A percentile compares a stretch with the other conserved stretches of the same genome.
phyloP scores from a whole-genome alignment of 148 eudicot species.

The Dianthus caryophyllus region DNA sequence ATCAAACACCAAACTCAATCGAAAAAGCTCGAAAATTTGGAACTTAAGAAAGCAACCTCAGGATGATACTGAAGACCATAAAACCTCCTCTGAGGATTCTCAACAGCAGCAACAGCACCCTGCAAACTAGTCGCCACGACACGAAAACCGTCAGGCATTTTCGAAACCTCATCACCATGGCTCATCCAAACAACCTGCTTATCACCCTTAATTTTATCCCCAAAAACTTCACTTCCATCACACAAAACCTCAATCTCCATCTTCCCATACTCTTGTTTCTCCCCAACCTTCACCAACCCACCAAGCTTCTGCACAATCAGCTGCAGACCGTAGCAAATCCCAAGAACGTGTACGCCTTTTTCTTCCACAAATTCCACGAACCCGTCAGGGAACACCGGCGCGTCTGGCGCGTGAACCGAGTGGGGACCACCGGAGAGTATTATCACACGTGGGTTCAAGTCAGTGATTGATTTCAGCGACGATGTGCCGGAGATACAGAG shows the following conservation, averaged over 20 bases:
- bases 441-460: constrained; percentile 65
- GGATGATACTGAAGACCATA: constrained; percentile 97
- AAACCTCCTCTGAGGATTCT: constrained; percentile 52
- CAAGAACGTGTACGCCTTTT: constrained; percentile 63
- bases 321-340: constrained; percentile 88
- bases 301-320: constrained; percentile 73
- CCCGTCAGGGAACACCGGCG: constrained; percentile 72
- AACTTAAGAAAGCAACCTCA: constrained; percentile 48
- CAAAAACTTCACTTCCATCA: constrained; percentile 42
- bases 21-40: neutral
- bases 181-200: constrained; percentile 97
- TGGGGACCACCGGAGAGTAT: constrained; percentile 98
- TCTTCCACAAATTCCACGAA: constrained; percentile 64
- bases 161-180: constrained; percentile 85
- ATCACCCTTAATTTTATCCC: constrained; percentile 46
- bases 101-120: constrained; percentile 82
- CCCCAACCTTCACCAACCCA: constrained; percentile 64
- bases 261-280: constrained; percentile 89
- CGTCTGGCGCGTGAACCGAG: constrained; percentile 73
- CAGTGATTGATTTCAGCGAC: constrained; percentile 62
- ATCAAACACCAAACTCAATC: neutral
- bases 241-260: constrained; percentile 75
- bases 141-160: constrained; percentile 74
- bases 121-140: constrained; percentile 75
- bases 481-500: constrained; percentile 95